A percentile compares a stretch with the other conserved stretches of the same genome.
phyloP scores from a whole-genome alignment of 352 stramenopile genomes.

The Globisporangium canariense region DNA sequence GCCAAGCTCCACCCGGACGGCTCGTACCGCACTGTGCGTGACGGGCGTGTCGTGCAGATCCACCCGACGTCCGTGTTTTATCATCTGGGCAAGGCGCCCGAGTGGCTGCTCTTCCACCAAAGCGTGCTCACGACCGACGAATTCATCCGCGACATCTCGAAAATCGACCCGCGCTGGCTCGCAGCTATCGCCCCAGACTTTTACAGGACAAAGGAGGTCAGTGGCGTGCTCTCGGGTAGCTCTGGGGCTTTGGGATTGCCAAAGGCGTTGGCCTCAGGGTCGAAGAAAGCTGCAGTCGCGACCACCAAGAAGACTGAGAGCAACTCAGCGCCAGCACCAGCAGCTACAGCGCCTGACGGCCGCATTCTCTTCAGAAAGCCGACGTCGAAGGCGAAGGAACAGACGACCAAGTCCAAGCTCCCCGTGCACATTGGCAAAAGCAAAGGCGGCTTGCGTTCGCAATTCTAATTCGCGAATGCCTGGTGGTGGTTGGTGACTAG shows the following conservation, averaged over 20 bases:
- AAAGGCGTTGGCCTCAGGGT: conserved; percentile 22
- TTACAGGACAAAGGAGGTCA: conserved; percentile 72
- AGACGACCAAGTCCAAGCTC: conserved; percentile 34
- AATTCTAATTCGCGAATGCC: conserved; percentile 32
- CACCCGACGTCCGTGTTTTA: conserved; percentile 79
- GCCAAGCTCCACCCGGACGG: conserved; percentile 93
- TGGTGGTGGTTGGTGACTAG: conserved; percentile 20
- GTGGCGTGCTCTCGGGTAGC: conserved; percentile 52
- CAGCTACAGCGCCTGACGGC: conserved; percentile 30
- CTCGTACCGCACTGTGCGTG: conserved; percentile 60
- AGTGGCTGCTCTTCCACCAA: conserved; percentile 99
- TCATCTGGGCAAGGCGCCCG: conserved; percentile 80
- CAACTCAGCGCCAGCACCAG: conserved; percentile 13
- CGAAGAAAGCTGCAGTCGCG: conserved; percentile 13
- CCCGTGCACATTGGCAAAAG: conserved; percentile 81
- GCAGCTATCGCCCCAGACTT: conserved; percentile 65
- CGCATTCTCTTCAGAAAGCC: conserved; percentile 80
- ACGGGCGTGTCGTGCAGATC: conserved; percentile 66
- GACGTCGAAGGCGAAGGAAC: conserved; percentile 21
- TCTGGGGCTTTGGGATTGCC: conserved; percentile 66
- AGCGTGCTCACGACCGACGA: conserved; percentile 98
- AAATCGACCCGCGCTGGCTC: conserved; percentile 76
- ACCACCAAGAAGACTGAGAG: neutral
- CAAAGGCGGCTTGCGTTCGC: conserved; percentile 72
- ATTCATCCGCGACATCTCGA: conserved; percentile 76